Evolutionary conservation across 1,284 basidiomycete species (phyloP).

Genomic region (Fistulinella cinereoalba): DNA sequence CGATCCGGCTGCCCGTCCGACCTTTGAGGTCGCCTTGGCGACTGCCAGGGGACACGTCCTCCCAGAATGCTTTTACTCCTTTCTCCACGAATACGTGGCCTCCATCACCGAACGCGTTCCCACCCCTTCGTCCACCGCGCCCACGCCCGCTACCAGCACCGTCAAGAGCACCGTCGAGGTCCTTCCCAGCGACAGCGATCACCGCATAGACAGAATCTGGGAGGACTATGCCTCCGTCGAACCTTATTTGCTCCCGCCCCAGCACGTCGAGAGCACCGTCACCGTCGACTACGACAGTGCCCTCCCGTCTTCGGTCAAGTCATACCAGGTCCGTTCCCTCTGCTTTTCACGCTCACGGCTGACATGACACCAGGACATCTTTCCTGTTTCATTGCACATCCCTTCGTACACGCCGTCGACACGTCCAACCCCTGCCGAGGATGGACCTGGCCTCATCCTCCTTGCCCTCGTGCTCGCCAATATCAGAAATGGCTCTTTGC

Average conservation of each 20-base stretch:
- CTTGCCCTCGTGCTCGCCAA: slow-evolving; percentile 88
- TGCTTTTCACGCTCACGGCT: slow-evolving; percentile 1
- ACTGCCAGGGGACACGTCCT: slow-evolving; percentile 79
- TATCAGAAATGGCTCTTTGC: slow-evolving; percentile 83
- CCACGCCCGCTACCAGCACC: slow-evolving; percentile 18
- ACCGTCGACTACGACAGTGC: slow-evolving; percentile 47
- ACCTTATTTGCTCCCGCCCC: slow-evolving; percentile 58
- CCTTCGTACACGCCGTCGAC: slow-evolving; percentile 62
- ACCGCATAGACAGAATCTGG: slow-evolving; percentile 75
- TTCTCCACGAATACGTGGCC: slow-evolving; percentile 86
- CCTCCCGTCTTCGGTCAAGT: slow-evolving; percentile 42
- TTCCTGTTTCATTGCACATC: slow-evolving; percentile 73
- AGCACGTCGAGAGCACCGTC: slow-evolving; percentile 43
- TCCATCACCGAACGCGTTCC: slow-evolving; percentile 68
- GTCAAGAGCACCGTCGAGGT: slow-evolving; percentile 39
- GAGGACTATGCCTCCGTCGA: slow-evolving; percentile 78
- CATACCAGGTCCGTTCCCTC: slow-evolving; percentile 55
- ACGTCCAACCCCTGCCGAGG: slow-evolving; percentile 62
- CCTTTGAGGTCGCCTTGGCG: slow-evolving; percentile 82
- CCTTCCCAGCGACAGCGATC: slow-evolving; percentile 77
- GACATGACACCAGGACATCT: slow-evolving; percentile 52
- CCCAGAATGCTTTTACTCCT: slow-evolving; percentile 92
- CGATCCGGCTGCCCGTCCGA: slow-evolving; percentile 73
- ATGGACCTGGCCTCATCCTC: slow-evolving; percentile 78
- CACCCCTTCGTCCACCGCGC: slow-evolving; percentile 25